These are phyloP conservation scores for Rhizopogon vesiculosus DNA, from an alignment of 768 basidiomycete species.

Conservation along the genomic window DNA sequence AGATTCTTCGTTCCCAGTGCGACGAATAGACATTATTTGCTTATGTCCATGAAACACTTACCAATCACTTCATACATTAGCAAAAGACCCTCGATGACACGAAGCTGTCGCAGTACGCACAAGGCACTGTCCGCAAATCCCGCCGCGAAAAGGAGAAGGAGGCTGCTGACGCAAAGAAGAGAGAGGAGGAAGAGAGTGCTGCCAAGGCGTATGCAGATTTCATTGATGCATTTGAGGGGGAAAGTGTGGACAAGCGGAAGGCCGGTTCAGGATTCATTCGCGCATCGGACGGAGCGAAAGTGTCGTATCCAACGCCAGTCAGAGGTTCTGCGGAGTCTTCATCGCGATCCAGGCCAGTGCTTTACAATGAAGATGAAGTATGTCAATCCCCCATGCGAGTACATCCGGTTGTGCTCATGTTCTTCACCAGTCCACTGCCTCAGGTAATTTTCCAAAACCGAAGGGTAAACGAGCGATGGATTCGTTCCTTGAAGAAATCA, in stretches of 20 bases:
- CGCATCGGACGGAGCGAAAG: constrained; percentile 36
- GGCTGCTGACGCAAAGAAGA: constrained; percentile 84
- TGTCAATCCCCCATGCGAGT: constrained; percentile 11
- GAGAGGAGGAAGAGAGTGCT: constrained; percentile 76
- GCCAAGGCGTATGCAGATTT: constrained; percentile 82
- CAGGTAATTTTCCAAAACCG: constrained; percentile 53
- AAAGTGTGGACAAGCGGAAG: constrained; percentile 47
- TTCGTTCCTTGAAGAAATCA: constrained; percentile 93
- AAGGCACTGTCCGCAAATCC: constrained; percentile 86
- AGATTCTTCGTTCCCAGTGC: constrained; percentile 86
- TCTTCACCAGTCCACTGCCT: constrained; percentile 49
- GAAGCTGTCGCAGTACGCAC: constrained; percentile 80
- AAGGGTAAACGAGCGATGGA: constrained; percentile 98
- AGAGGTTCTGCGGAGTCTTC: constrained; percentile 24
- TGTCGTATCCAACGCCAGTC: constrained; percentile 38
- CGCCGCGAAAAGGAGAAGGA: constrained; percentile 91
- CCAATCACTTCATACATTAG: constrained; percentile 55
- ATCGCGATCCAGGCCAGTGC: constrained; percentile 25
- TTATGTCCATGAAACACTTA: constrained; percentile 52
- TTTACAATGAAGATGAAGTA: constrained; percentile 29
- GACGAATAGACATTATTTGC: constrained; percentile 75
- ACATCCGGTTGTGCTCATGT: background rate
- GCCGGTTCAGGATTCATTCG: constrained; percentile 58
- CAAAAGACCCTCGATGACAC: constrained; percentile 82
- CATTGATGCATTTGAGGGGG: constrained; percentile 78